Evolutionary conservation across 148 eudicot genomes (phyloP), one percentile per base, ranked within the genome.

Genomic region (Camellia japonica): DNA sequence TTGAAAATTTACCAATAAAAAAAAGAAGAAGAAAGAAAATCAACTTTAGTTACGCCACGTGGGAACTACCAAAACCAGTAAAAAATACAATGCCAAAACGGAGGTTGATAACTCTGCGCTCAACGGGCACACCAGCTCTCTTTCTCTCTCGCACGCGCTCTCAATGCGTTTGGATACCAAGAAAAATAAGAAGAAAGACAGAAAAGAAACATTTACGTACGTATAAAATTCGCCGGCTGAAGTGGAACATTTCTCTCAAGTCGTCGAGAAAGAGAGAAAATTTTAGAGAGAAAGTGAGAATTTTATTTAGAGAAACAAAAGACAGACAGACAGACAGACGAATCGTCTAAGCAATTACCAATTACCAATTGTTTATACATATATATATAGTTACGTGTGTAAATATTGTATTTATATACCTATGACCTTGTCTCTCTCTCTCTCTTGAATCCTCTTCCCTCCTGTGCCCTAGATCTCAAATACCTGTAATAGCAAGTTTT

Each of bases 391-490:
- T 8, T 55, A 55, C 14, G 11, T 68, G 10, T 44, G 15, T 44
- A 30, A 30, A 43, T 12, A 49, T 49, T 10, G 2, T 68, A 68
- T 42, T 10, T 68, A 42, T 68, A 12, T 20, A 3, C 56, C 20
- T 55, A 18, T 38, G 47, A 18, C 20, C 15, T 14, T 75, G 58
- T 75, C 14, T 2, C 56, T 78, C 64, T 30, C 73, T 68, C 47
- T 19, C 59, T 46, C 49, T 1, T 8, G 14, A 7, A 2, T 47
- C 52, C 66, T 52, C 72, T 65, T 77, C 61, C 46, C 43, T 77
- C 61, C 38, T 59, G 10, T 79, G 75, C 68, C 81, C 81, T 79
- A 79, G 81, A 79, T 79, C 82, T 67, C 70, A 44, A 79, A n/a
- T 67, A 59, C 30, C 80, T 6, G 49, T 10, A 59, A 38, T 56